A percentile compares a stretch with the other conserved stretches of the same genome.
These are phyloP conservation scores for Cercospora zeina DNA, from an alignment of 2,329 filamentous ascomycete genomes.

Conservation along the genomic window DNA sequence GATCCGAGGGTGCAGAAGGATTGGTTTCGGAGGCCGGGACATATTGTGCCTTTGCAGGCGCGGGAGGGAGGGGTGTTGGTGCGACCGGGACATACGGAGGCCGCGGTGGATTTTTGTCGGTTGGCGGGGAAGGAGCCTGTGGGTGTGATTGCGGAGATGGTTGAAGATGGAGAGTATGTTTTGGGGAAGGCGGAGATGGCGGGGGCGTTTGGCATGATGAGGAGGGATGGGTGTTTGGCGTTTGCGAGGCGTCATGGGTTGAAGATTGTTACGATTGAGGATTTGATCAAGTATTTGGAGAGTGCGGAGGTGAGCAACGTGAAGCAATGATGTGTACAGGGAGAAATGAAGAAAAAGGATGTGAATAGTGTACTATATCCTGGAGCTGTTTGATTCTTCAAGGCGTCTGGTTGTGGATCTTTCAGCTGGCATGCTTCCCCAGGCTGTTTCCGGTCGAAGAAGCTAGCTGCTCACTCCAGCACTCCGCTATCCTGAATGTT, in stretches of 20 bases:
- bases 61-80: constrained; percentile 76
- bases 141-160: constrained; percentile 86
- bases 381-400: not conserved
- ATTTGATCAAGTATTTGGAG: constrained; percentile 77
- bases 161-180: constrained; percentile 77
- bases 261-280: constrained; percentile 93
- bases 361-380: constrained; percentile 15
- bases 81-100: constrained; percentile 86
- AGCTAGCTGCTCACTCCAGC: not conserved
- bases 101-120: constrained; percentile 84
- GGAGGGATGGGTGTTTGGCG: constrained; percentile 79
- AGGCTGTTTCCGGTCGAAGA: no score
- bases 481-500: not conserved
- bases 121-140: constrained; percentile 75
- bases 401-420: not conserved
- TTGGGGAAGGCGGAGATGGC: constrained; percentile 64
- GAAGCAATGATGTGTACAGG: constrained; percentile 18
- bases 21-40: constrained; percentile 78
- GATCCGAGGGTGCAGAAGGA: constrained; percentile 58
- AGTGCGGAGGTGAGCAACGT: constrained; percentile 23
- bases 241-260: constrained; percentile 89
- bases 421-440: not conserved
- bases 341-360: not conserved
- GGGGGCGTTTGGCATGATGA: constrained; percentile 79
- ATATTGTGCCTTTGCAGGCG: constrained; percentile 83